A percentile compares a stretch with the other conserved stretches of the same genome.
Evolutionary conservation across 805 yeast species (phyloP).

Genomic region (Wickerhamomyces pijperi): DNA sequence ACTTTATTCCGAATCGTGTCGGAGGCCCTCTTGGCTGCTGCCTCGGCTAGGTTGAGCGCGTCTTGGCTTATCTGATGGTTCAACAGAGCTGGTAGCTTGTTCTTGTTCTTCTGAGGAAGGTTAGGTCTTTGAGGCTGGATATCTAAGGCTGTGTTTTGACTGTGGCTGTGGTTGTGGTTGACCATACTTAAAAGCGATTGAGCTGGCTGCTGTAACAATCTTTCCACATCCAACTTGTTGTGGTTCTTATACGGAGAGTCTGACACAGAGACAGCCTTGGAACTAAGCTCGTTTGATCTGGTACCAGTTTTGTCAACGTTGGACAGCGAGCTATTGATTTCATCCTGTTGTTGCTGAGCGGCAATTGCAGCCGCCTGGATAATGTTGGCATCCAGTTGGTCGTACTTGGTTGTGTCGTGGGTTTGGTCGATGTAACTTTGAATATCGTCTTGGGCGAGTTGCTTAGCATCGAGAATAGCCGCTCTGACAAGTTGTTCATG

Average conservation of each 20-base stretch:
- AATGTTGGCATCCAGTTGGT: conserved; percentile 16
- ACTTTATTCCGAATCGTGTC: conserved; percentile 14
- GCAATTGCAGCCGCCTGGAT: conserved; percentile 18
- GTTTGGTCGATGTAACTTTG: conserved; percentile 19
- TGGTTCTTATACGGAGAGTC: background rate
- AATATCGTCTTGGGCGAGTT: conserved; percentile 36
- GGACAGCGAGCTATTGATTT: background rate
- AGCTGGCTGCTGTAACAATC: background rate
- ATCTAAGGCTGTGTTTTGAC: background rate
- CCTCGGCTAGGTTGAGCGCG: background rate
- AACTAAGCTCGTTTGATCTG: background rate
- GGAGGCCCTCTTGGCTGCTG: conserved; percentile 33
- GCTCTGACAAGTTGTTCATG: conserved; percentile 61
- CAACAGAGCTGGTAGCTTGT: background rate
- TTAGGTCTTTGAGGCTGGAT: background rate
- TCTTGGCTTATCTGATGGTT: background rate
- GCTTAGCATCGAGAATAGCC: conserved; percentile 59
- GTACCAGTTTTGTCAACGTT: too few species aligned
- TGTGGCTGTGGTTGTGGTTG: too few species aligned
- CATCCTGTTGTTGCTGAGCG: conserved; percentile 5
- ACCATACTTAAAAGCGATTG: background rate
- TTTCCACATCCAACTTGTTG: background rate
- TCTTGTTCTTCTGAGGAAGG: background rate
- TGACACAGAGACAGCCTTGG: background rate
- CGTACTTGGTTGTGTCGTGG: conserved; percentile 8